These are phyloP conservation scores for Trichosporon faecale DNA, from an alignment of 1,284 basidiomycete species.

Conservation along the genomic window DNA sequence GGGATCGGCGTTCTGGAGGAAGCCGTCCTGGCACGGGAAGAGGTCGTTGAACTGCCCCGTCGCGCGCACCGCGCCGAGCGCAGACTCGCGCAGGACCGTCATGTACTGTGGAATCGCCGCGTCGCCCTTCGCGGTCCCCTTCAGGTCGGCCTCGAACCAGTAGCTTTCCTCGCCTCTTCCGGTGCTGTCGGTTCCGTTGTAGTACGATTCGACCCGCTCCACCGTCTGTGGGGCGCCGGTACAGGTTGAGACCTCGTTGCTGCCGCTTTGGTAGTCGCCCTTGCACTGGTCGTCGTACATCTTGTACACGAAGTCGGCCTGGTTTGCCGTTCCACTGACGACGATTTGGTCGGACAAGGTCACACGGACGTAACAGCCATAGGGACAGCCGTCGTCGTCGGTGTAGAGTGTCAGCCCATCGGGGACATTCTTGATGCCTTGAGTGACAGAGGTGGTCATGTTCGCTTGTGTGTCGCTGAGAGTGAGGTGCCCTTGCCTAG, in stretches of 20 bases:
- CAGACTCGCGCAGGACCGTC: not conserved
- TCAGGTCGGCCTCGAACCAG: not conserved
- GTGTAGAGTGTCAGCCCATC: not conserved
- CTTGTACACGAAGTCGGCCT: not conserved
- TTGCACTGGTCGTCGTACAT: not conserved
- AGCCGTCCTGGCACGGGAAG: not conserved
- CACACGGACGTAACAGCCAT: not conserved
- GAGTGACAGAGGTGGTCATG: not conserved
- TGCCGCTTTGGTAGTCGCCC: not conserved
- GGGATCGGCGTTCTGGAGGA: not conserved
- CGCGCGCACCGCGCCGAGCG: not conserved
- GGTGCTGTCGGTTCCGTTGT: not conserved
- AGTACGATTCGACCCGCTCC: not conserved
- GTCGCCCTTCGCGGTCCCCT: not conserved
- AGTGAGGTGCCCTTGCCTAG: too few relatives aligned
- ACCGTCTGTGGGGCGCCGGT: not conserved
- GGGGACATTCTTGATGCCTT: not conserved
- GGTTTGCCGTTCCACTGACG: not conserved
- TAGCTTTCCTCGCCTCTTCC: not conserved
- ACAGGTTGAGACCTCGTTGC: not conserved
- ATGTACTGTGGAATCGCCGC: not conserved
- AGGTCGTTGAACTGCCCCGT: not conserved
- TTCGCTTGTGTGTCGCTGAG: too few relatives aligned
- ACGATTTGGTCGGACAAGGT: not conserved
- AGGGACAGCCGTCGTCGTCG: not conserved